Percentiles rank a stretch among this genome's conserved stretches.
These are phyloP conservation scores for Pichia membranifaciens DNA, from an alignment of 805 yeast genomes.

Conservation along the genomic window DNA sequence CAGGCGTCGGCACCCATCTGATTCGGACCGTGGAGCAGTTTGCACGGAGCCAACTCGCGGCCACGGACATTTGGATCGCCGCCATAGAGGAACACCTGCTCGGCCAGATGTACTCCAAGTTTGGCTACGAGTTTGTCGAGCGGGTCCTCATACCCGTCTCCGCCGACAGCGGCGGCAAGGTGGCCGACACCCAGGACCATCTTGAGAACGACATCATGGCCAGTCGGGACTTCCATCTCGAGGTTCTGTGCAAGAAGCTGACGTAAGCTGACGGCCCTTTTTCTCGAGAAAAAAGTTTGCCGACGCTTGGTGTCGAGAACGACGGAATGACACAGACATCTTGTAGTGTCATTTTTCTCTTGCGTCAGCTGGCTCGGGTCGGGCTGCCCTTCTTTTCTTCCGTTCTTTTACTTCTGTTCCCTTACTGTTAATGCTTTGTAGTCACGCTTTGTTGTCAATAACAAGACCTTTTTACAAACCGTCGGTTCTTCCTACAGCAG, in stretches of 20 bases:
- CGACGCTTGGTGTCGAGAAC: constrained; percentile 1
- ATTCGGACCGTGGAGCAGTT: constrained; percentile 17
- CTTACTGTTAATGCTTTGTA: constrained; percentile 1
- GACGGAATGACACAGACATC: no score
- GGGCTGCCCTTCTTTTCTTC: no score
- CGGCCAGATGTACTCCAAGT: constrained; percentile 38
- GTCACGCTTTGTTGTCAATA: not conserved
- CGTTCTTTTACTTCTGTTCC: not conserved
- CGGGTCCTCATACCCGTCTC: constrained; percentile 23
- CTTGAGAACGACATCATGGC: constrained; percentile 39
- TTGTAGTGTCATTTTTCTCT: not conserved
- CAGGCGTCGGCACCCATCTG: constrained; percentile 28
- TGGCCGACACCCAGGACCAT: constrained; percentile 5
- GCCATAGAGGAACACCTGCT: constrained; percentile 47
- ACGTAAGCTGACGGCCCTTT: no score
- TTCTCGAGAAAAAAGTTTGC: not conserved
- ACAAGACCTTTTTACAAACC: not conserved
- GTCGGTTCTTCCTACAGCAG: no score
- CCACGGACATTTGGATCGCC: constrained; percentile 30
- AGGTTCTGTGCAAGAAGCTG: constrained; percentile 29
- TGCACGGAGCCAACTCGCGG: constrained; percentile 11
- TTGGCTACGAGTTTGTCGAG: constrained; percentile 33
- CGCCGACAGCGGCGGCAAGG: constrained; percentile 14
- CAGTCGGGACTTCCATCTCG: constrained; percentile 35
- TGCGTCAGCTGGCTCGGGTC: no score